Percentiles rank a stretch among this genome's conserved stretches.
Evolutionary conservation across 345 rosid species (phyloP).

Genomic region (Noccaea bulbosa): DNA sequence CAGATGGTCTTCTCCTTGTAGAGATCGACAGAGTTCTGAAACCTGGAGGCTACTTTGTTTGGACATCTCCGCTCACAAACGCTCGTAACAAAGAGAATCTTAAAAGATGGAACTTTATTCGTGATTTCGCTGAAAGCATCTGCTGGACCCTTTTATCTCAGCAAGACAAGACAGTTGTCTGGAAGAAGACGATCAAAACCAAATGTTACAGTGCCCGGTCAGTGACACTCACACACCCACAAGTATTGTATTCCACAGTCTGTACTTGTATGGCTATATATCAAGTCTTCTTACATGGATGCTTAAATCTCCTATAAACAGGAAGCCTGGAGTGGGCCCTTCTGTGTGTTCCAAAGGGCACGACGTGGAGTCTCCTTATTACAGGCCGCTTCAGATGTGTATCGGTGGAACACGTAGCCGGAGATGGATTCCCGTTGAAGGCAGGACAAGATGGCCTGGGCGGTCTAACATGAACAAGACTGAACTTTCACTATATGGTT

Average conservation of each 20-base stretch:
- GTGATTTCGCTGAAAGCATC: constrained; percentile 69
- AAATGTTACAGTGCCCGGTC: constrained; percentile 81
- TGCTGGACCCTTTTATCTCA: constrained; percentile 92
- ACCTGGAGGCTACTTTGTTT: constrained; percentile 98
- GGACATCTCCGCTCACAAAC: constrained; percentile 93
- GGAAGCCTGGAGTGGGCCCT: constrained; percentile 83
- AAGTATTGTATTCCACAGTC: constrained; percentile 11
- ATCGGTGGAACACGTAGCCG: constrained; percentile 79
- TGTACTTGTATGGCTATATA: constrained; percentile 34
- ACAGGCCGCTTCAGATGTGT: constrained; percentile 84
- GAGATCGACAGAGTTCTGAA: constrained; percentile 91
- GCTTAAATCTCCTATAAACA: constrained; percentile 43
- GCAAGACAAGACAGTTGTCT: constrained; percentile 94
- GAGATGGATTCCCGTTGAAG: constrained; percentile 90
- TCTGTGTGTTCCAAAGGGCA: constrained; percentile 74
- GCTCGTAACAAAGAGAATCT: constrained; percentile 70
- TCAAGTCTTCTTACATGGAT: constrained; percentile 18
- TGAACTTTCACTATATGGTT: constrained; percentile 85
- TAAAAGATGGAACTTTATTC: constrained; percentile 77
- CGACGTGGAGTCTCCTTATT: constrained; percentile 88
- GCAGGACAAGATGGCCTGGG: constrained; percentile 80
- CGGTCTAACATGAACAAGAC: constrained; percentile 73
- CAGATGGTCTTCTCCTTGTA: constrained; percentile 83
- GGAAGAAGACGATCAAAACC: constrained; percentile 86
- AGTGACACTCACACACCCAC: constrained; percentile 34